Conservation (phyloP, 805 yeast genomes). For the Debaryomyces castellii region DNA sequence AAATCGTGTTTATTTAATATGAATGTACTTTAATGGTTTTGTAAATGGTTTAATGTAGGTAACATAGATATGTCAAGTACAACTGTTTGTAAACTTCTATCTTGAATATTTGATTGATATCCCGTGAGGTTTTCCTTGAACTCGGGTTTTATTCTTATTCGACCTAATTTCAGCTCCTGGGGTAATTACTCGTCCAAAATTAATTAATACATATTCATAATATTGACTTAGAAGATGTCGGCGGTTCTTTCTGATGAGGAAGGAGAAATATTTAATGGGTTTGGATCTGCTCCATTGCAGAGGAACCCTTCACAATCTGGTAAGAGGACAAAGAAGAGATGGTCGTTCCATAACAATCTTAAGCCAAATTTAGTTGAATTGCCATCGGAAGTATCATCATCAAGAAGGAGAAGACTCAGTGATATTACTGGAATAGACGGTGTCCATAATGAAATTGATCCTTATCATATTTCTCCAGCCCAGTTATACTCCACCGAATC, state of each 20-base stretch:
- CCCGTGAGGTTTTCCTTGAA: not conserved
- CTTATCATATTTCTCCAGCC: constrained; percentile 79
- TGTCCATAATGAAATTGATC: constrained; percentile 63
- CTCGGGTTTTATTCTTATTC: not conserved
- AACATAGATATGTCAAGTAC: not conserved
- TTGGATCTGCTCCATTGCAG: constrained; percentile 34
- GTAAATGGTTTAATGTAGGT: not conserved
- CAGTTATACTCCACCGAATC: constrained; percentile 91
- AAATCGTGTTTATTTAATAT: constrained; percentile 12
- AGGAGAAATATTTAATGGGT: constrained; percentile 33
- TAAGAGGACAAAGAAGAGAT: constrained; percentile 38
- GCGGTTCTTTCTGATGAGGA: constrained; percentile 27
- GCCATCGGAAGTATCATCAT: constrained; percentile 24
- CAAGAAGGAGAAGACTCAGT: constrained; percentile 36
- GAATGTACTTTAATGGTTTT: constrained; percentile 16
- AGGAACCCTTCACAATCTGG: constrained; percentile 26
- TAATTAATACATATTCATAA: not conserved
- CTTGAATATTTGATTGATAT: not conserved
- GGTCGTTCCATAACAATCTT: constrained; percentile 41
- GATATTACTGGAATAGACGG: constrained; percentile 48
- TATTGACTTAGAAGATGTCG: constrained; percentile 7
- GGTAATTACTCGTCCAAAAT: not conserved
- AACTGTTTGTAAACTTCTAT: not conserved
- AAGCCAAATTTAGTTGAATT: constrained; percentile 38
- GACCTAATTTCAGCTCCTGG: not conserved